Evolutionary conservation across 2,329 filamentous ascomycete genomes (phyloP).

Genomic region (Diaporthe velutina): DNA sequence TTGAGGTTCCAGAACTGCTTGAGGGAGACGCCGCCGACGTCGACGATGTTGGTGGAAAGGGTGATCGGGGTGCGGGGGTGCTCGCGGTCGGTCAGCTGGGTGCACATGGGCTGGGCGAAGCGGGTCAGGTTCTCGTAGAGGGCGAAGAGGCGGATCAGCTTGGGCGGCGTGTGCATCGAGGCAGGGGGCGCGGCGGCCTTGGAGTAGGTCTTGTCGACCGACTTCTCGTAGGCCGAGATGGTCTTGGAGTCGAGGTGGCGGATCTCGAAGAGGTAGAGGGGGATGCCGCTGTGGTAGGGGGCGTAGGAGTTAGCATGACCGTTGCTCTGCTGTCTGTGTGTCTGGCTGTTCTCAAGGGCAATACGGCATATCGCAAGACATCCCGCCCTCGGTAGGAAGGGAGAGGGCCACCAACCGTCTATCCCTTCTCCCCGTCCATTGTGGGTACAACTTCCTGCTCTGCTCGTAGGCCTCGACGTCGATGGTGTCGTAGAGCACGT

Average conservation of each 20-base stretch:
- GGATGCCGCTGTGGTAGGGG: conserved; percentile 76
- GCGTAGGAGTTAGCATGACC: not conserved
- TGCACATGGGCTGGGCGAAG: conserved; percentile 89
- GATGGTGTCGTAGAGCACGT: conserved; percentile 87
- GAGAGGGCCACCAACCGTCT: conserved; percentile 56
- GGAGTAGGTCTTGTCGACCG: conserved; percentile 67
- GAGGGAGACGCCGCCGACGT: conserved; percentile 87
- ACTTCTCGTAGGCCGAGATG: conserved; percentile 82
- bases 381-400: not conserved
- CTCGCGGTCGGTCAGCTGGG: conserved; percentile 78
- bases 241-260: conserved; percentile 85
- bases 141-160: conserved; percentile 88
- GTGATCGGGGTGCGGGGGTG: conserved; percentile 88
- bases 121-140: conserved; percentile 93
- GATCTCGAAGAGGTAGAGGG: conserved; percentile 92
- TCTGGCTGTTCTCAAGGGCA: too few species aligned
- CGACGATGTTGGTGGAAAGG: conserved; percentile 94
- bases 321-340: conserved; percentile 1
- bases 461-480: conserved; percentile 87
- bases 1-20: conserved; percentile 98
- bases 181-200: conserved; percentile 65
- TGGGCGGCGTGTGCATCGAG: conserved; percentile 76
- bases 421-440: conserved; percentile 94
- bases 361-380: not conserved
- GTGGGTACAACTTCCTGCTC: conserved; percentile 85